Conservation (phyloP, 805 yeast genomes). For the Wickerhamiella cacticola region DNA sequence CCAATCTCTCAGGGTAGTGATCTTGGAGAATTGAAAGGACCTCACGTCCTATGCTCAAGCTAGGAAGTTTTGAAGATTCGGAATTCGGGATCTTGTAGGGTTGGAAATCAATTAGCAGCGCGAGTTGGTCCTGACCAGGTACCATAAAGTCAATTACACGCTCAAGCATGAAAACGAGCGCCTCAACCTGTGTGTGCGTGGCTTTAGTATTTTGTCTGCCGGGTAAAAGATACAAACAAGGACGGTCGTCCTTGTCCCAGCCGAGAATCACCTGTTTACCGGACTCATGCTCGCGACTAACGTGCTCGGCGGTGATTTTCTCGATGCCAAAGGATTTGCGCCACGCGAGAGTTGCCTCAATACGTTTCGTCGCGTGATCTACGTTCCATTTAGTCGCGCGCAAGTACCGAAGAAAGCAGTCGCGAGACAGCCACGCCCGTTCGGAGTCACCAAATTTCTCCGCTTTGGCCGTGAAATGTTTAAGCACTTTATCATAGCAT, state of each 20-base stretch:
- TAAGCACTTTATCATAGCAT: slow-evolving; percentile 51
- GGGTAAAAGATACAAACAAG: slow-evolving; percentile 83
- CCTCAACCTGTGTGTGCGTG: slow-evolving; percentile 87
- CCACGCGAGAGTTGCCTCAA: slow-evolving; percentile 77
- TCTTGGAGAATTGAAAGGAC: slow-evolving; percentile 89
- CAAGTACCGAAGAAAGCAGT: slow-evolving; percentile 78
- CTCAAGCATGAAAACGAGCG: slow-evolving; percentile 84
- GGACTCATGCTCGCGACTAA: slow-evolving; percentile 61
- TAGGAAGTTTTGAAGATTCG: slow-evolving; percentile 62
- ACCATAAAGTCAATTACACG: slow-evolving; percentile 92
- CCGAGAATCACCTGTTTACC: slow-evolving; percentile 92
- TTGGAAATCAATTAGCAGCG: slow-evolving; percentile 84
- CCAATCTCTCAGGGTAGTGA: slow-evolving; percentile 94
- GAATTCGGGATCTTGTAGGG: slow-evolving; percentile 46
- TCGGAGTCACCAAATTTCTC: slow-evolving; percentile 39
- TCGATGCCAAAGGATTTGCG: slow-evolving; percentile 80
- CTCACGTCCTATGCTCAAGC: slow-evolving; percentile 76
- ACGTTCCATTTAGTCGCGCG: slow-evolving; percentile 89
- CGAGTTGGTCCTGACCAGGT: slow-evolving; percentile 86
- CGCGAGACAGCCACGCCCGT: slow-evolving; percentile 86
- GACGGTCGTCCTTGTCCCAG: slow-evolving; percentile 78
- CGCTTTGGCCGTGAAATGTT: slow-evolving; percentile 42
- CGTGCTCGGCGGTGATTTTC: slow-evolving; percentile 27
- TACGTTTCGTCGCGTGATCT: slow-evolving; percentile 56
- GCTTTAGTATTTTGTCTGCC: slow-evolving; percentile 94